These are phyloP conservation scores for Metarhizium brunneum DNA, from an alignment of 2,329 filamentous ascomycete species.

Conservation along the genomic window DNA sequence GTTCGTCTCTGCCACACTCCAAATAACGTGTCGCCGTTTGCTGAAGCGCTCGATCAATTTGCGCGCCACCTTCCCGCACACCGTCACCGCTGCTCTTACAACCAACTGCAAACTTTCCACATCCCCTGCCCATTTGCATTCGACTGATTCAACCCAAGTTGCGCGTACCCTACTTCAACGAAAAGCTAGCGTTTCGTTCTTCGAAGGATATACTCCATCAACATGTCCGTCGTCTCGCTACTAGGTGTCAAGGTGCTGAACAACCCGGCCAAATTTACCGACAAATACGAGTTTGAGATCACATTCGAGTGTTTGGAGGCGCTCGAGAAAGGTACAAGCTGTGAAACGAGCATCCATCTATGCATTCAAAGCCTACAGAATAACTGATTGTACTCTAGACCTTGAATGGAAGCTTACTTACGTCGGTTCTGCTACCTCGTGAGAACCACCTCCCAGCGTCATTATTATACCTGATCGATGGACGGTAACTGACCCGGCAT, in stretches of 20 bases:
- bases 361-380: neutral
- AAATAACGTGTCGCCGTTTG: neutral
- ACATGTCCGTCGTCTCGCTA: conserved; percentile 92
- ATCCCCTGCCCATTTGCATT: neutral
- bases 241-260: conserved; percentile 93
- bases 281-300: conserved; percentile 95
- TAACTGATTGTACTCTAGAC: conserved; percentile 43
- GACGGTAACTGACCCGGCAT: conserved; percentile 4
- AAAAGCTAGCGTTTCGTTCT: neutral
- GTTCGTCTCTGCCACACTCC: neutral
- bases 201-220: conserved; percentile 10
- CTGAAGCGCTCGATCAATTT: conserved; percentile 5
- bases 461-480: neutral
- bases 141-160: neutral
- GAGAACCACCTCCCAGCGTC: conserved; percentile 31
- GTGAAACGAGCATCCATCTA: neutral
- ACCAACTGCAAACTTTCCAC: conserved; percentile 5
- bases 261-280: conserved; percentile 90
- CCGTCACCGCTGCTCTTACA: conserved; percentile 4
- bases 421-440: conserved; percentile 96
- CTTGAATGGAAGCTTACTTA: conserved; percentile 99
- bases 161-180: neutral
- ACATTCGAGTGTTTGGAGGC: conserved; percentile 96
- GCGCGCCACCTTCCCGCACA: neutral
- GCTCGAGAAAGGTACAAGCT: conserved; percentile 70